Evolutionary conservation across 306 rosid genomes (phyloP).

Genomic region (Cajanus cajan): DNA sequence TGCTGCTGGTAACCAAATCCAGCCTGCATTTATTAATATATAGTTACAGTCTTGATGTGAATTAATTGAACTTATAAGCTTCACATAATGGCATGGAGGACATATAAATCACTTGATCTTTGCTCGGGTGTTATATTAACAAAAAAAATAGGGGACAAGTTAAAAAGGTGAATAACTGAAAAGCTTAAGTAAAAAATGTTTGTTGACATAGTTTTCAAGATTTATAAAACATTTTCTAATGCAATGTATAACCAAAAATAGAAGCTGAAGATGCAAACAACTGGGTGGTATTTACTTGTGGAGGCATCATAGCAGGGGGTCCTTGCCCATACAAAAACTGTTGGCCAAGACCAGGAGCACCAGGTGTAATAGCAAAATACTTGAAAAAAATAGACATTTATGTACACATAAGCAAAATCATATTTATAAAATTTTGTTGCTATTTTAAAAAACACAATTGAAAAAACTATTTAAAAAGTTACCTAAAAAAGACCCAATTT

Average conservation of each 20-base stretch:
- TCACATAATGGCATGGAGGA: background rate
- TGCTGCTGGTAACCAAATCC: conserved; percentile 88
- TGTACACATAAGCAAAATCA: no score
- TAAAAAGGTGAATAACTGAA: background rate
- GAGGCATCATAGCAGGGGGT: conserved; percentile 70
- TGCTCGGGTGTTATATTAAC: no score
- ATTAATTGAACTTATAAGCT: no score
- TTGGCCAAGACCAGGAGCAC: conserved; percentile 75
- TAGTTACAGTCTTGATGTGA: no score
- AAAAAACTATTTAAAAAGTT: no score
- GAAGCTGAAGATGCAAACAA: background rate
- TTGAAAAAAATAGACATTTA: no score
- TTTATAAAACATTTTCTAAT: background rate
- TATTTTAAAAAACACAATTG: no score
- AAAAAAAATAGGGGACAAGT: no score
- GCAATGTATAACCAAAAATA: background rate
- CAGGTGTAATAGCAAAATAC: no score
- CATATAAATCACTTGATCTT: no score
- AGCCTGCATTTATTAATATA: conserved; percentile 41
- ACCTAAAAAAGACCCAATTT: no score
- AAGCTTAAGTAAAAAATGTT: background rate
- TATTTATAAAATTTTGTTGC: no score
- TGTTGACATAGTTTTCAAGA: background rate
- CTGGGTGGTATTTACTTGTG: conserved; percentile 49
- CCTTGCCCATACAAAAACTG: conserved; percentile 77